Conservation (phyloP, 768 basidiomycete species). For the Boletus sp. region DNA sequence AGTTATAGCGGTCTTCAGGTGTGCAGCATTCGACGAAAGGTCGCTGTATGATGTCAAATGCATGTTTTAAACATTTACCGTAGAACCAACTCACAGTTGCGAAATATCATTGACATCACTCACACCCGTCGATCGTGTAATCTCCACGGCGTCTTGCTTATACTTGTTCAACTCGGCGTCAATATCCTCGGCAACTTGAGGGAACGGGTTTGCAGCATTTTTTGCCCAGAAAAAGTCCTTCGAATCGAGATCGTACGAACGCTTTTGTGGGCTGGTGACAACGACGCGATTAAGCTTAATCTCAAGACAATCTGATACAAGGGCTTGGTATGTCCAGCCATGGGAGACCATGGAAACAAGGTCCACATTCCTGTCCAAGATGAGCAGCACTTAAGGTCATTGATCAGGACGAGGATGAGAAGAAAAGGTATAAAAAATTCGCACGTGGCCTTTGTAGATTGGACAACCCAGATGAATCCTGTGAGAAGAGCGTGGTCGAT, state of each 20-base stretch:
- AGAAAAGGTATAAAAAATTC: constrained; percentile 23
- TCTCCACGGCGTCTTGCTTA: constrained; percentile 95
- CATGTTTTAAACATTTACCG: not conserved
- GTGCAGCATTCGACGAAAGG: constrained; percentile 86
- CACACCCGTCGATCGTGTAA: constrained; percentile 93
- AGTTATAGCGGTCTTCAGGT: constrained; percentile 96
- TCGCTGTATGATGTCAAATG: constrained; percentile 46
- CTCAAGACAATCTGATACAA: constrained; percentile 95
- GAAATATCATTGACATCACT: constrained; percentile 94
- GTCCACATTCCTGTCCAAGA: constrained; percentile 93
- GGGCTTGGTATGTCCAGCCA: constrained; percentile 98
- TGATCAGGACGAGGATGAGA: constrained; percentile 8
- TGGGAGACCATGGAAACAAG: constrained; percentile 91
- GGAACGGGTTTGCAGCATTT: constrained; percentile 95
- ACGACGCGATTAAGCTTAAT: constrained; percentile 96
- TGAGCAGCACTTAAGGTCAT: constrained; percentile 69
- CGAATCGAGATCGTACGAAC: constrained; percentile 91
- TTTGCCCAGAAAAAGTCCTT: constrained; percentile 99
- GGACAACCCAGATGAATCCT: constrained; percentile 79
- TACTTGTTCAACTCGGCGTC: constrained; percentile 87
- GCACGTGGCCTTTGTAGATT: constrained; percentile 84
- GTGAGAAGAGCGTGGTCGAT: constrained; percentile 60
- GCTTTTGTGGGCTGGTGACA: constrained; percentile 69
- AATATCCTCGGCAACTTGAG: constrained; percentile 97
- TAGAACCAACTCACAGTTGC: constrained; percentile 65